phyloP scores from a whole-genome alignment of 2,329 filamentous ascomycete genomes.

The Rutstroemia sp. region DNA sequence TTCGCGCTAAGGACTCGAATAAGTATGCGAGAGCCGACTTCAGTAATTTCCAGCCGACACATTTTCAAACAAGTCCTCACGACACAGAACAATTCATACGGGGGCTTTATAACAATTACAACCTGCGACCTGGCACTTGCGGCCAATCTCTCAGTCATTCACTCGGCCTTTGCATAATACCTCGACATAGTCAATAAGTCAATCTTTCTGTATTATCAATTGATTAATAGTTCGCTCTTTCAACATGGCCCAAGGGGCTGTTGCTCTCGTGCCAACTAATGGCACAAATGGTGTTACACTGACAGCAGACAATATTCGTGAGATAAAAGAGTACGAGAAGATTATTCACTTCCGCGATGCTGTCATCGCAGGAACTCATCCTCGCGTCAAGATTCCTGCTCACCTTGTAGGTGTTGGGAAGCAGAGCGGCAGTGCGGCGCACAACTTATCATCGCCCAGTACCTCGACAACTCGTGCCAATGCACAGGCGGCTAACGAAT shows the following conservation, averaged over 20 bases:
- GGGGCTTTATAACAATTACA: neutral
- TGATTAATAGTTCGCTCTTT: slow-evolving; percentile 15
- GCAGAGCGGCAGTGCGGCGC: slow-evolving; percentile 16
- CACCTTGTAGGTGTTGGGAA: slow-evolving; percentile 32
- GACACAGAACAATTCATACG: neutral
- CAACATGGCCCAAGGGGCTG: slow-evolving; percentile 31
- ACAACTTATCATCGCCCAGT: slow-evolving; percentile 20
- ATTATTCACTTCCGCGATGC: slow-evolving; percentile 75
- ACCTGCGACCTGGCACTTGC: neutral
- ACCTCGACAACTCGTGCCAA: slow-evolving; percentile 20
- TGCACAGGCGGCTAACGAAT: slow-evolving; percentile 15
- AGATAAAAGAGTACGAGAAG: slow-evolving; percentile 66
- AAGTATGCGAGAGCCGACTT: neutral
- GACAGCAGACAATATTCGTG: slow-evolving; percentile 44
- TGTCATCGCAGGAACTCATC: slow-evolving; percentile 70
- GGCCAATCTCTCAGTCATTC: neutral
- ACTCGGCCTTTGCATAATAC: neutral
- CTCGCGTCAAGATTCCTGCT: slow-evolving; percentile 49
- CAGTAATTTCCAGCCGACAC: slow-evolving; percentile 1
- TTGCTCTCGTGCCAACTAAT: slow-evolving; percentile 27
- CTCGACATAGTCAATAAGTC: slow-evolving; percentile 2
- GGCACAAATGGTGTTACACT: slow-evolving; percentile 27
- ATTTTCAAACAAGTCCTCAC: neutral
- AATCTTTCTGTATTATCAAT: slow-evolving; percentile 8
- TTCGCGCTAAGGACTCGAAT: neutral